These are phyloP conservation scores for Paecilomyces variotii DNA, from an alignment of 2,329 filamentous ascomycete genomes.

Conservation along the genomic window DNA sequence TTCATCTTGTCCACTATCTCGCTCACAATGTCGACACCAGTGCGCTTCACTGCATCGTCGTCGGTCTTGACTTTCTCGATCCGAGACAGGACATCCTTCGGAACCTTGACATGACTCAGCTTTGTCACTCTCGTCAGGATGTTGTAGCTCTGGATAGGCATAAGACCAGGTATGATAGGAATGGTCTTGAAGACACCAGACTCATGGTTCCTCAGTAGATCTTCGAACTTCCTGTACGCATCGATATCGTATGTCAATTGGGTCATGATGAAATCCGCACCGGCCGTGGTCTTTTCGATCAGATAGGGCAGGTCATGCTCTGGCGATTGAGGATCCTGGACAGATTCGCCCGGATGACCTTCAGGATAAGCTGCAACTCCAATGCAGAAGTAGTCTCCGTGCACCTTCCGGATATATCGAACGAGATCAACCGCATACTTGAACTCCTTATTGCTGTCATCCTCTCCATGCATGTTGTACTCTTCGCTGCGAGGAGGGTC, in stretches of 20 bases:
- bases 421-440: slow-evolving; percentile 85
- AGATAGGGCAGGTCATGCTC: slow-evolving; percentile 71
- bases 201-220: slow-evolving; percentile 65
- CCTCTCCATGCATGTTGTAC: slow-evolving; percentile 60
- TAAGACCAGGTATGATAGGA: slow-evolving; percentile 86
- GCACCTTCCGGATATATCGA: slow-evolving; percentile 71
- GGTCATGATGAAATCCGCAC: slow-evolving; percentile 97
- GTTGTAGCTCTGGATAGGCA: slow-evolving; percentile 97
- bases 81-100: slow-evolving; percentile 59
- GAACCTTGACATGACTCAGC: slow-evolving; percentile 80
- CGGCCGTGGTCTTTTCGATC: slow-evolving; percentile 81
- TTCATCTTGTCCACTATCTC: slow-evolving; percentile 78
- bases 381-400: slow-evolving; percentile 93
- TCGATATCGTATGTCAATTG: slow-evolving; percentile 91
- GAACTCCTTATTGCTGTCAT: slow-evolving; percentile 67
- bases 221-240: slow-evolving; percentile 75
- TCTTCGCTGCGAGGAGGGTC: slow-evolving; percentile 86
- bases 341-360: slow-evolving; percentile 84
- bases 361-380: slow-evolving; percentile 94
- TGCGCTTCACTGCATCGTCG: slow-evolving; percentile 41
- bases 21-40: slow-evolving; percentile 57
- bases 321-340: slow-evolving; percentile 67
- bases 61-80: slow-evolving; percentile 41
- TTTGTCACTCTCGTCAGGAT: slow-evolving; percentile 92
- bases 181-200: slow-evolving; percentile 80